These are phyloP conservation scores for Clarireedia hainanense DNA, from an alignment of 2,329 filamentous ascomycete species.

Conservation along the genomic window DNA sequence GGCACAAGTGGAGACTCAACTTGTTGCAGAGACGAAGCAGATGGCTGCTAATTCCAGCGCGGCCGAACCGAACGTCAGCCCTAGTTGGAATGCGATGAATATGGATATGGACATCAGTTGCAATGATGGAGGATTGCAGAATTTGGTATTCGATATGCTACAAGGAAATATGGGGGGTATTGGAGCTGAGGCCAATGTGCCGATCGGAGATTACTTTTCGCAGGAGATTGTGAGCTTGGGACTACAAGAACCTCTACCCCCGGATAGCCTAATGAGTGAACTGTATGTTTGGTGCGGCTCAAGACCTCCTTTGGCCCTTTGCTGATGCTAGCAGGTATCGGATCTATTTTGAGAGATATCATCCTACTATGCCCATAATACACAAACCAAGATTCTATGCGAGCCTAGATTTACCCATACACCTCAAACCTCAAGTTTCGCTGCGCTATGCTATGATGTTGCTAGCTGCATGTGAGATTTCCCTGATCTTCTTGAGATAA, in stretches of 20 bases:
- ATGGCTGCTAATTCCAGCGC: background rate
- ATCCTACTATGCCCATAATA: slow-evolving; percentile 67
- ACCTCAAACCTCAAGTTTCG: slow-evolving; percentile 72
- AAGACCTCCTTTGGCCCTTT: background rate
- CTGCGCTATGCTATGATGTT: slow-evolving; percentile 85
- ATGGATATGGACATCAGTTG: slow-evolving; percentile 22
- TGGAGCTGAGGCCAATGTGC: slow-evolving; percentile 2
- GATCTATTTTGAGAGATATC: slow-evolving; percentile 68
- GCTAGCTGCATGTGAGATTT: slow-evolving; percentile 49
- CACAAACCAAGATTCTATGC: slow-evolving; percentile 70
- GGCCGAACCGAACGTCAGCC: background rate
- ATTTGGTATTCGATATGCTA: slow-evolving; percentile 15
- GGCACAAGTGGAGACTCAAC: slow-evolving; percentile 70
- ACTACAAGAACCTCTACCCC: slow-evolving; percentile 72
- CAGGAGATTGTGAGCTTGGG: slow-evolving; percentile 67
- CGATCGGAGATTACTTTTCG: slow-evolving; percentile 40
- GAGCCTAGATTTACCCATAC: slow-evolving; percentile 61
- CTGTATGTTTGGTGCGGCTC: slow-evolving; percentile 44
- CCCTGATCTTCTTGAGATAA: background rate
- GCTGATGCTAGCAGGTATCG: slow-evolving; percentile 45
- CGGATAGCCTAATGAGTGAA: slow-evolving; percentile 72
- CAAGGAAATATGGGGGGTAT: background rate
- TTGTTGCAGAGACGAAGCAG: slow-evolving; percentile 37
- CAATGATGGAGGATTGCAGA: slow-evolving; percentile 12
- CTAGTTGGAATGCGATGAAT: slow-evolving; percentile 19